Conservation (phyloP, 1,139 yeast genomes). For the Blastobotrys apis region DNA sequence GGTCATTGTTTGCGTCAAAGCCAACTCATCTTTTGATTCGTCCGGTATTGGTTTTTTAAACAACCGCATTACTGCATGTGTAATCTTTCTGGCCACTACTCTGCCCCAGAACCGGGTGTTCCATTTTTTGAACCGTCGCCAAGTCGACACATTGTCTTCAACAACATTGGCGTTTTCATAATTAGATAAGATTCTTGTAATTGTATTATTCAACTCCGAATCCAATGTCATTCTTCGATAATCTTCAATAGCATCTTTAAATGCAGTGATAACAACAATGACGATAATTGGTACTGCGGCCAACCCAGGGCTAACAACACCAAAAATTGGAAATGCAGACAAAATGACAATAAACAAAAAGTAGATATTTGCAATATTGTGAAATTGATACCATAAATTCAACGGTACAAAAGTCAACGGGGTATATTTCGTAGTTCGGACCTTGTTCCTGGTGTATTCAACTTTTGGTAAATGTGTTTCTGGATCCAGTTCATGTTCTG, state of each 20-base stretch:
- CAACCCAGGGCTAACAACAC: conserved; percentile 85
- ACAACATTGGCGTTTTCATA: conserved; percentile 68
- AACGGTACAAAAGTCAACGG: conserved; percentile 84
- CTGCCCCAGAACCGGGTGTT: conserved; percentile 26
- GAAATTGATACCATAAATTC: conserved; percentile 69
- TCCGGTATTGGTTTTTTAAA: background rate
- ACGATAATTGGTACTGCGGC: conserved; percentile 94
- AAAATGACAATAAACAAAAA: conserved; percentile 66
- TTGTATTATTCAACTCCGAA: conserved; percentile 79
- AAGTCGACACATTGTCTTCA: conserved; percentile 55
- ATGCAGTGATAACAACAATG: conserved; percentile 82
- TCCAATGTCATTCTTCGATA: conserved; percentile 78
- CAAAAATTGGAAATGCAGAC: conserved; percentile 68
- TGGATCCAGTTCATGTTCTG: conserved; percentile 54
- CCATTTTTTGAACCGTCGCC: conserved; percentile 64
- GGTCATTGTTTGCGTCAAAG: background rate
- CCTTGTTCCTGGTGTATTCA: conserved; percentile 72
- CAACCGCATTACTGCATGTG: conserved; percentile 3
- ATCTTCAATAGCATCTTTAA: conserved; percentile 93
- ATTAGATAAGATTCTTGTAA: conserved; percentile 70
- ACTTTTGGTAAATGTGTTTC: conserved; percentile 40
- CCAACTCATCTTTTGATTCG: background rate
- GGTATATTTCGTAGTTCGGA: conserved; percentile 89
- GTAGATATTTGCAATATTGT: conserved; percentile 80
- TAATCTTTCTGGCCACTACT: background rate